phyloP scores from a whole-genome alignment of 768 basidiomycete species.

The Macrolepiota fuliginosa region DNA sequence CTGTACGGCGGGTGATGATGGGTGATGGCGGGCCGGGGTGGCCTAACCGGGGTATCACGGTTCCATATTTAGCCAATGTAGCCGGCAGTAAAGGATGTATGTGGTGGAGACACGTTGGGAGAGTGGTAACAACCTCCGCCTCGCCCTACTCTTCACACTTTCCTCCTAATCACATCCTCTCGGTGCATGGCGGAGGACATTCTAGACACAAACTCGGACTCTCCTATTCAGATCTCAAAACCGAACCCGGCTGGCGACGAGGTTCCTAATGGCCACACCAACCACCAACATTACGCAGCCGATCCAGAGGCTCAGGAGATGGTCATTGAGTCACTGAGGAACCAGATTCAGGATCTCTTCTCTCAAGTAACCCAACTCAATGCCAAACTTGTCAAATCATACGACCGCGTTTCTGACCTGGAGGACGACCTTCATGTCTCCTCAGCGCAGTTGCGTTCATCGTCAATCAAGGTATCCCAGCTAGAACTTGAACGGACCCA shows the following conservation, averaged over 20 bases:
- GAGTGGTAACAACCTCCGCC: background rate
- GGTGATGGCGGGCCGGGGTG: background rate
- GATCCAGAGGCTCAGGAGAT: conserved; percentile 74
- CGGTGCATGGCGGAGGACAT: conserved; percentile 17
- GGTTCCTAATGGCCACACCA: conserved; percentile 14
- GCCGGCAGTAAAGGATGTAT: background rate
- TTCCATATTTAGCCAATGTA: conserved; percentile 3
- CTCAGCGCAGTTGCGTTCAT: conserved; percentile 53
- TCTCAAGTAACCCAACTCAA: conserved; percentile 91
- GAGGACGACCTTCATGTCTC: conserved; percentile 84
- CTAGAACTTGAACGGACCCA: conserved; percentile 84
- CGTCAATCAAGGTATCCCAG: conserved; percentile 67
- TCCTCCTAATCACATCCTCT: conserved; percentile 4
- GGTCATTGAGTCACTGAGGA: conserved; percentile 77
- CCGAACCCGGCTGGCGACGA: background rate
- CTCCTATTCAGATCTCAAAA: background rate
- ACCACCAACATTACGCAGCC: conserved; percentile 20
- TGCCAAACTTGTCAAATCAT: conserved; percentile 86
- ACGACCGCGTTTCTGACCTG: conserved; percentile 88
- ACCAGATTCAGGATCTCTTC: conserved; percentile 83
- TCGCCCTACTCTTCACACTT: background rate
- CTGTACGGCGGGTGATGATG: background rate
- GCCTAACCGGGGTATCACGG: conserved; percentile 5
- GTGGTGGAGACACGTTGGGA: conserved; percentile 7
- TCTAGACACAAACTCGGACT: background rate